A percentile compares a stretch with the other conserved stretches of the same genome.
Evolutionary conservation across 2,329 filamentous ascomycete species (phyloP).

Genomic region (Colletotrichum sp.): DNA sequence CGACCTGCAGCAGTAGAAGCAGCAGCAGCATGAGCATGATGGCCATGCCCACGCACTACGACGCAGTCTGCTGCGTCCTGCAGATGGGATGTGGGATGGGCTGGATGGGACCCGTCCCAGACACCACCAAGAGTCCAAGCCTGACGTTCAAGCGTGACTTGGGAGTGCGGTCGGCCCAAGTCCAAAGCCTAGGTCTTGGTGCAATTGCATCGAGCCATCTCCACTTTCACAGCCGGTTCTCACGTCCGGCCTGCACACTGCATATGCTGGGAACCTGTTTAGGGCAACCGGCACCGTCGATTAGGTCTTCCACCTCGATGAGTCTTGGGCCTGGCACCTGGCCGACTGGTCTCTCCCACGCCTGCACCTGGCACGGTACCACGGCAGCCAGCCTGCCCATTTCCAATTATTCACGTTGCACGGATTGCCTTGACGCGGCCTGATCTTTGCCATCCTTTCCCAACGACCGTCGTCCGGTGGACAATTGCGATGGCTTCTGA

Average conservation of each 20-base stretch:
- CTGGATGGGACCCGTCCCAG: not conserved
- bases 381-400: not conserved
- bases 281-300: constrained; percentile 8
- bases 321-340: not conserved
- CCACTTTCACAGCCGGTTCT: constrained; percentile 15
- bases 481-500: not conserved
- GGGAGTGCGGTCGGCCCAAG: constrained; percentile 1
- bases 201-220: constrained; percentile 6
- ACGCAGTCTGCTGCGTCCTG: not conserved
- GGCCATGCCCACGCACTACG: not conserved
- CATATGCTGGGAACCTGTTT: constrained; percentile 20
- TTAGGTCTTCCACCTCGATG: not conserved
- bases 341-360: not conserved
- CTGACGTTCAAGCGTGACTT: constrained; percentile 12
- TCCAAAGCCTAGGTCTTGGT: not conserved
- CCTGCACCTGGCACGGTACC: not conserved
- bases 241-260: constrained; percentile 6
- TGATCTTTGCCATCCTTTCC: not conserved
- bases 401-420: constrained; percentile 1
- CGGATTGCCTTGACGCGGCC: constrained; percentile 15
- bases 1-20: not conserved
- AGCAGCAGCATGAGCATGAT: not conserved
- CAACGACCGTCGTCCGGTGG: not conserved
- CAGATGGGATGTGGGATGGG: not conserved
- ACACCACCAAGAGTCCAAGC: constrained; percentile 3